Conservation (phyloP, 108 stramenopile genomes). For the Nannochloropsis salina region DNA sequence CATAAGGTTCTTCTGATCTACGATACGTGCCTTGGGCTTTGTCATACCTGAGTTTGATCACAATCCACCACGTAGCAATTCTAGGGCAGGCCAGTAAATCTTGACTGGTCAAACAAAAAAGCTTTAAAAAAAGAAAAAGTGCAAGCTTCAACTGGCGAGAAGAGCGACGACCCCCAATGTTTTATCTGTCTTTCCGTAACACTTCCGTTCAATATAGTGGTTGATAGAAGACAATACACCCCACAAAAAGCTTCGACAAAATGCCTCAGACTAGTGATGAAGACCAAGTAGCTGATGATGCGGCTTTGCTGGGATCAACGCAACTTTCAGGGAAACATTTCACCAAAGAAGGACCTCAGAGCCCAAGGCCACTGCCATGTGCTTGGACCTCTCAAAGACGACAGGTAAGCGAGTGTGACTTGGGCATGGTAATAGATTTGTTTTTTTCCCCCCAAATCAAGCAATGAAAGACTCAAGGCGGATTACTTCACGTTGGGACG, state of each 20-base stretch:
- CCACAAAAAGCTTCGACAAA: not conserved
- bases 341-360: not conserved
- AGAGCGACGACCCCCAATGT: no score
- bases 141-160: no score
- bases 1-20: no score
- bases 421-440: not conserved
- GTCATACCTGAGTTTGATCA: no score
- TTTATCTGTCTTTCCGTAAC: not conserved
- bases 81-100: no score
- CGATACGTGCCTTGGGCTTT: no score
- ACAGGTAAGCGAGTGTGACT: not conserved
- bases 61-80: no score
- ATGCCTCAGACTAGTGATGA: not conserved
- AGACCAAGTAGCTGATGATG: not conserved
- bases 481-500: not conserved
- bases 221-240: not conserved
- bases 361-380: not conserved
- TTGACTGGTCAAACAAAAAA: no score
- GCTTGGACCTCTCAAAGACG: not conserved
- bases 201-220: not conserved
- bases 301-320: not conserved
- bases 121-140: no score
- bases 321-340: not conserved
- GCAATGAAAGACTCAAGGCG: not conserved
- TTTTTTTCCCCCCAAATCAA: not conserved